A percentile compares a stretch with the other conserved stretches of the same genome.
phyloP scores from a whole-genome alignment of 2,329 filamentous ascomycete genomes.

The Trichoderma pleuroti region DNA sequence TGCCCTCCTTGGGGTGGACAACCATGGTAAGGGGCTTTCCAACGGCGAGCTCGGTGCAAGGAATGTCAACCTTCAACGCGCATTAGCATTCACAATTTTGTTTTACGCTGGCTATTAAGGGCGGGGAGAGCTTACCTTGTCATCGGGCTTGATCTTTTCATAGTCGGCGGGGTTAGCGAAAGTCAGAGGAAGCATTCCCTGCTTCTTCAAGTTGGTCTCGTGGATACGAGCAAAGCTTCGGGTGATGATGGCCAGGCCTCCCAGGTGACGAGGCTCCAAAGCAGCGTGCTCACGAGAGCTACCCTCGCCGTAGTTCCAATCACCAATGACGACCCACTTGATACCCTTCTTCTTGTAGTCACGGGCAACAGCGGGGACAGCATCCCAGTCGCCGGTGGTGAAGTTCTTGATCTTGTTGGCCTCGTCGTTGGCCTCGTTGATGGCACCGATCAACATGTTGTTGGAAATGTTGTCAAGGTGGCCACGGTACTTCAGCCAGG shows the following conservation, averaged over 20 bases:
- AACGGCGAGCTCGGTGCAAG: constrained; percentile 84
- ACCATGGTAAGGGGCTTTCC: constrained; percentile 89
- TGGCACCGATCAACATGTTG: constrained; percentile 98
- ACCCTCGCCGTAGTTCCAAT: constrained; percentile 99
- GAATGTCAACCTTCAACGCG: constrained; percentile 65
- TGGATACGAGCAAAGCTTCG: constrained; percentile 98
- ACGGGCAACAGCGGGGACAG: constrained; percentile 89
- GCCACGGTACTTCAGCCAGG: constrained; percentile 98
- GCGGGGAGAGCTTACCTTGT: constrained; percentile 55
- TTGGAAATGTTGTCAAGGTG: constrained; percentile 99
- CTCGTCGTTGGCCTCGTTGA: constrained; percentile 93
- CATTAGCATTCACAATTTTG: neutral
- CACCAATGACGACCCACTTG: constrained; percentile 95
- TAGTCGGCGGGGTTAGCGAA: constrained; percentile 95
- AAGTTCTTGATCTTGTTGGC: constrained; percentile 97
- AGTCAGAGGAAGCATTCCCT: constrained; percentile 98
- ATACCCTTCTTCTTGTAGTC: constrained; percentile 98
- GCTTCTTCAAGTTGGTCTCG: constrained; percentile 99
- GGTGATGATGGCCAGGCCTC: constrained; percentile 94
- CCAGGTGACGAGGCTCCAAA: constrained; percentile 94
- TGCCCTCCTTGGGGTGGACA: constrained; percentile 86
- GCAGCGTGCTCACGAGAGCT: constrained; percentile 97
- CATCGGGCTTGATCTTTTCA: constrained; percentile 90
- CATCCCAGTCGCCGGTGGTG: constrained; percentile 77
- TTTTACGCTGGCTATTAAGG: constrained; percentile 6